Conservation (phyloP, 192 early-diverging fungal species). For the Mortierella antarctica region DNA sequence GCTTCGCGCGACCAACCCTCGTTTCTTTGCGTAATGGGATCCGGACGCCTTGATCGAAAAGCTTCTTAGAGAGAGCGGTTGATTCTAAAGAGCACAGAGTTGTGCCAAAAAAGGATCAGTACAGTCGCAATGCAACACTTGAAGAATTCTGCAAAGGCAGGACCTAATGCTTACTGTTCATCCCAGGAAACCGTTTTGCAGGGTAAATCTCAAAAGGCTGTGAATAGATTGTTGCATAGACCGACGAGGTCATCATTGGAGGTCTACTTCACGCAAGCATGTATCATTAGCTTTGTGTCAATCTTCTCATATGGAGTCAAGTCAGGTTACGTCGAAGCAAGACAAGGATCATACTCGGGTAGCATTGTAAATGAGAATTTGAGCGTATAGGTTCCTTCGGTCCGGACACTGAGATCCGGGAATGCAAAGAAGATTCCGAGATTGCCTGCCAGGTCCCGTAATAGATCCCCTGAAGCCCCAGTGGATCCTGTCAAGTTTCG, state of each 20-base stretch:
- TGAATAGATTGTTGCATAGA: constrained; percentile 58
- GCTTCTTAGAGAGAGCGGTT: constrained; percentile 65
- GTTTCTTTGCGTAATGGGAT: constrained; percentile 65
- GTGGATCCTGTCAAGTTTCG: constrained; percentile 75
- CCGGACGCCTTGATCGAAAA: constrained; percentile 69
- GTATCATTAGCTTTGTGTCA: not conserved
- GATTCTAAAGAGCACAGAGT: constrained; percentile 29
- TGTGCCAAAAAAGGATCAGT: not conserved
- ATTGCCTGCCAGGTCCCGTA: constrained; percentile 70
- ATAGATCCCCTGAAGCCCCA: constrained; percentile 69
- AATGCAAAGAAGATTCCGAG: constrained; percentile 82
- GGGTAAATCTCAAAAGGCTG: constrained; percentile 75
- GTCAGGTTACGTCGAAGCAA: constrained; percentile 1
- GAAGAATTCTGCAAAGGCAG: not conserved
- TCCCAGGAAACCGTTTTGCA: constrained; percentile 82
- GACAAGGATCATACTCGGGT: constrained; percentile 18
- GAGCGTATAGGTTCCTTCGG: constrained; percentile 75
- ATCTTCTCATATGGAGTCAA: not conserved
- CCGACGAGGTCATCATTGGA: constrained; percentile 15
- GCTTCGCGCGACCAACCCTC: constrained; percentile 19
- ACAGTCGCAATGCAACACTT: not conserved
- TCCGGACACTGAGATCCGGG: constrained; percentile 80
- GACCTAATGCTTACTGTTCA: constrained; percentile 63
- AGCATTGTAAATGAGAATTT: constrained; percentile 69
- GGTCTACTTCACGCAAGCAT: constrained; percentile 2